Conservation (phyloP, 2,329 filamentous ascomycete genomes). For the Colletotrichum orchidophilum region DNA sequence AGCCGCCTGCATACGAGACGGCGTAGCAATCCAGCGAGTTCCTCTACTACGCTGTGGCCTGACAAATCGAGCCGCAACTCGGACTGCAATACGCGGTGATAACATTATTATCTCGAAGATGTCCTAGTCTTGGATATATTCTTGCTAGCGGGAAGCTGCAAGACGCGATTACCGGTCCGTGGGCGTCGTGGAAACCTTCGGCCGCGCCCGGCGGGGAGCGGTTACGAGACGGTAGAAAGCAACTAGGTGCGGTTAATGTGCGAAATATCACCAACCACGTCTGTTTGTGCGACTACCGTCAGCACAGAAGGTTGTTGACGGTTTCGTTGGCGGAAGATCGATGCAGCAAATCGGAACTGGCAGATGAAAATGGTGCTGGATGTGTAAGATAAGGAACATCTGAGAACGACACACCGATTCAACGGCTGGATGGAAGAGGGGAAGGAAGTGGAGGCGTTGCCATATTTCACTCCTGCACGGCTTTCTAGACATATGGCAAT, state of each 20-base stretch:
- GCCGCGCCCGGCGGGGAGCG: not conserved
- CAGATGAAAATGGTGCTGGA: not conserved
- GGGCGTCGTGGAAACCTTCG: not conserved
- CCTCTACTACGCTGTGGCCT: not conserved
- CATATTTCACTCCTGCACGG: not conserved
- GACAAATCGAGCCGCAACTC: not conserved
- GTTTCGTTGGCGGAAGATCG: not conserved
- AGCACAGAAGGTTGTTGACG: not conserved
- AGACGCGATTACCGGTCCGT: not conserved
- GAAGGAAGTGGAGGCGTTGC: not conserved
- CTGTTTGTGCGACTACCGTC: not conserved
- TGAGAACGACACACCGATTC: not conserved
- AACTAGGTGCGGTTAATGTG: not conserved
- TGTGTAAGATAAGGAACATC: not conserved
- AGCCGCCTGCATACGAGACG: not conserved
- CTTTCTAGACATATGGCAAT: not conserved
- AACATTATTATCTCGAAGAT: not conserved
- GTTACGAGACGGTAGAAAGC: not conserved
- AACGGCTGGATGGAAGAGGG: not conserved
- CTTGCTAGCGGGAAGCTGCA: not conserved
- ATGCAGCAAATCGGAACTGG: not conserved
- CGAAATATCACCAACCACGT: not conserved
- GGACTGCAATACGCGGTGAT: not conserved
- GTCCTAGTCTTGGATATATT: not conserved
- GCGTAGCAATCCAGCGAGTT: not conserved